phyloP scores from a whole-genome alignment of 257 asterid species.

The Solanum ossicruentum region DNA sequence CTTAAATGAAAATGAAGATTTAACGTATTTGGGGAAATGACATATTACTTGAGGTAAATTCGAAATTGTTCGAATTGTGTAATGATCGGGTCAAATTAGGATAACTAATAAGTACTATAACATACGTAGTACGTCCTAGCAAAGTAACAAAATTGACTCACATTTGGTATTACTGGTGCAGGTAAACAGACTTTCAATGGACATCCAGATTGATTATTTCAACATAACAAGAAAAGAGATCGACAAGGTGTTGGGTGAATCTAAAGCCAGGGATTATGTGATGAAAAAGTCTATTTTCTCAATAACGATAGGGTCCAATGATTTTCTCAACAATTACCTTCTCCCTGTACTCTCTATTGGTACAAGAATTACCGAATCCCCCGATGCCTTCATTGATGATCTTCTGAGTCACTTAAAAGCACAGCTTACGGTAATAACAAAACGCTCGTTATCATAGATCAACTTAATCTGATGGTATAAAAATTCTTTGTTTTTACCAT shows the following conservation, averaged over 20 bases:
- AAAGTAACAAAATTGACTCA: background rate
- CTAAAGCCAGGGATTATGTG: conserved; percentile 60
- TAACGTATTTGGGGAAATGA: no score
- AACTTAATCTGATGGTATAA: background rate
- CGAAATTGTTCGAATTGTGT: no score
- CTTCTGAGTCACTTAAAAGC: conserved; percentile 47
- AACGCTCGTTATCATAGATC: background rate
- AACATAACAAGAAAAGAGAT: conserved; percentile 67
- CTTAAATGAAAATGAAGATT: no score
- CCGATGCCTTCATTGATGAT: conserved; percentile 60
- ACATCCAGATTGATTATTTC: conserved; percentile 85
- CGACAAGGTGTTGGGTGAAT: conserved; percentile 42
- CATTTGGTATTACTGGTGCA: conserved; percentile 2
- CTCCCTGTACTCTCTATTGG: conserved; percentile 68
- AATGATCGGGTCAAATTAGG: background rate
- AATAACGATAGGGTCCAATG: conserved; percentile 74
- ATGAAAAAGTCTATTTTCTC: conserved; percentile 61
- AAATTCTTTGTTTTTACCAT: background rate
- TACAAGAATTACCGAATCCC: conserved; percentile 54
- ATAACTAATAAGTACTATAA: background rate
- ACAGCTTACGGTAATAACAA: conserved; percentile 56
- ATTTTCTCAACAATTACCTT: conserved; percentile 80
- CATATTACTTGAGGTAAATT: no score
- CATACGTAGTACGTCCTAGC: no score
- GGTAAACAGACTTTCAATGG: conserved; percentile 93